Percentiles rank a stretch among this genome's conserved stretches.
phyloP scores from a whole-genome alignment of 2,329 filamentous ascomycete genomes.

The Grosmannia huntii region DNA sequence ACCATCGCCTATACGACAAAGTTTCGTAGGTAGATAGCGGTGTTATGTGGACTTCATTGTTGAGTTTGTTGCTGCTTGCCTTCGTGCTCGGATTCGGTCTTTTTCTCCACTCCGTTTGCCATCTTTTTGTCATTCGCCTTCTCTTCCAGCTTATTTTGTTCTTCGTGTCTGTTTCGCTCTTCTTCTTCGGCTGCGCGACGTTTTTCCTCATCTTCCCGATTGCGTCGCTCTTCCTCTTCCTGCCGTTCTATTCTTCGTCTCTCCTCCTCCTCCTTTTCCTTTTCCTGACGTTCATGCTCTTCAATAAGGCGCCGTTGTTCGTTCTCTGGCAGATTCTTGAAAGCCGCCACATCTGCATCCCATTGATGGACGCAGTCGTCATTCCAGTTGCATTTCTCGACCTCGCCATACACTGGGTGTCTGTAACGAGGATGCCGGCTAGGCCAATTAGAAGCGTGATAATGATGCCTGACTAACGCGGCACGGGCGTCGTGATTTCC shows the following conservation, averaged over 20 bases:
- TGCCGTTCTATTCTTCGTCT: conserved; percentile 13
- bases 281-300: conserved; percentile 20
- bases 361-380: conserved; percentile 49
- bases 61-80: not conserved
- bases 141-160: not conserved
- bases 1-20: not conserved
- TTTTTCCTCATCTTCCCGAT: conserved; percentile 5
- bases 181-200: not conserved
- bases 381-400: conserved; percentile 60
- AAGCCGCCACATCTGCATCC: conserved; percentile 51
- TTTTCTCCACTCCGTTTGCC: not conserved
- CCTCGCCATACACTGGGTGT: conserved; percentile 57
- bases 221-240: conserved; percentile 7
- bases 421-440: conserved; percentile 51
- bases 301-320: conserved; percentile 40
- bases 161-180: conserved; percentile 1
- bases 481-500: conserved; percentile 54
- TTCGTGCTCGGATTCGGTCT: not conserved
- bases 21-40: not conserved
- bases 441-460: conserved; percentile 63
- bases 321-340: conserved; percentile 42
- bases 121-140: not conserved
- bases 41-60: not conserved
- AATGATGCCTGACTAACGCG: conserved; percentile 61
- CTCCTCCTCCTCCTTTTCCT: conserved; percentile 15